Conservation (phyloP, 2,329 filamentous ascomycete genomes). For the Ceratocystis cubensis region DNA sequence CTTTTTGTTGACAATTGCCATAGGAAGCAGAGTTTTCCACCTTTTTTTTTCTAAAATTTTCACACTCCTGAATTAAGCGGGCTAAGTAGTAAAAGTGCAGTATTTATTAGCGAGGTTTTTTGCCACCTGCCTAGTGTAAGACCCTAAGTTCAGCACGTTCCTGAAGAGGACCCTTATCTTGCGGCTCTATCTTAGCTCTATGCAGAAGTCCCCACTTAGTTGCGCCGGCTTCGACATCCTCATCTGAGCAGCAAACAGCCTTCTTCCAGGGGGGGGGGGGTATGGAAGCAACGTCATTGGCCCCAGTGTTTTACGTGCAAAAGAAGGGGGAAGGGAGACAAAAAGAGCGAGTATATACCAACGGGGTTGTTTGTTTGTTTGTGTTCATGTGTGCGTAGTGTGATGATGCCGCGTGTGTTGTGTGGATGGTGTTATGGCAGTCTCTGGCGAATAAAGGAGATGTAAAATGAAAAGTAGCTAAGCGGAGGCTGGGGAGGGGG, state of each 20-base stretch:
- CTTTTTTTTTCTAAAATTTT: background rate
- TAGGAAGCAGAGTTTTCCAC: background rate
- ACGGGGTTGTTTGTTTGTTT: background rate
- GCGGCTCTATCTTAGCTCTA: conserved; percentile 3
- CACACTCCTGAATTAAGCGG: background rate
- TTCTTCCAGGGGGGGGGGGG: background rate
- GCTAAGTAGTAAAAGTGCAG: background rate
- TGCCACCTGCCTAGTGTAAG: background rate
- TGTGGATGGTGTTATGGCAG: too few species aligned
- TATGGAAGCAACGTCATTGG: conserved; percentile 18
- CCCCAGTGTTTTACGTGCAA: background rate
- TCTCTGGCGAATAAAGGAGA: background rate
- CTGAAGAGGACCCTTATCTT: conserved; percentile 8
- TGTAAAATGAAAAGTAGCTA: background rate
- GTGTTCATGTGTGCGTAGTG: background rate
- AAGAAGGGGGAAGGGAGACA: background rate
- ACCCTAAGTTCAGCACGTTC: conserved; percentile 9
- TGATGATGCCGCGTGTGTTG: too few species aligned
- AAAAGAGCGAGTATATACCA: background rate
- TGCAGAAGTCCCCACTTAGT: conserved; percentile 13
- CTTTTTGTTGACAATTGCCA: background rate
- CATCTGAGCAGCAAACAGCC: conserved; percentile 9
- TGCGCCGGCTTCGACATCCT: conserved; percentile 19
- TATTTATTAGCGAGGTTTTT: background rate
- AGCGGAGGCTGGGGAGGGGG: too few species aligned